A percentile compares a stretch with the other conserved stretches of the same genome.
phyloP scores from a whole-genome alignment of 2,329 filamentous ascomycete genomes.

The Phialophora expanda region DNA sequence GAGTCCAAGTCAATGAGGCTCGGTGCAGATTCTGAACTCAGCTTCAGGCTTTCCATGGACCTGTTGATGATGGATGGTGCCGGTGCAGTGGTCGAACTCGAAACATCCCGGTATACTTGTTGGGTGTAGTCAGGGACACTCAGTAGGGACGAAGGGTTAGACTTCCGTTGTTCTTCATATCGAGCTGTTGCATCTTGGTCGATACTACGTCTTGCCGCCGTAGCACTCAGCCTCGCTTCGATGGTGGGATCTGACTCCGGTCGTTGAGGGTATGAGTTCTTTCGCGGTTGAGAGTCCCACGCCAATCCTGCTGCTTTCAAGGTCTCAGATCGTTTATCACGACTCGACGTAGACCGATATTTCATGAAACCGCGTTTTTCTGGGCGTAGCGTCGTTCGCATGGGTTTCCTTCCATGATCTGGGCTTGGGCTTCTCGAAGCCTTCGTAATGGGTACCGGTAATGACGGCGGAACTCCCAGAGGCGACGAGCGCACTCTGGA shows the following conservation, averaged over 20 bases:
- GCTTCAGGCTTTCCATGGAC: conserved; percentile 33
- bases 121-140: conserved; percentile 20
- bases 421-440: conserved; percentile 65
- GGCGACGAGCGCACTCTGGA: conserved; percentile 24
- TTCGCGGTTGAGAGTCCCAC: conserved; percentile 54
- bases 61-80: conserved; percentile 24
- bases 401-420: conserved; percentile 60
- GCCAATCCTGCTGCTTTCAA: conserved; percentile 68
- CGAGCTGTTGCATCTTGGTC: conserved; percentile 36
- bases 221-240: conserved; percentile 39
- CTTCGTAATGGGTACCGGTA: conserved; percentile 47
- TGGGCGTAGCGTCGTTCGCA: conserved; percentile 62
- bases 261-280: conserved; percentile 24
- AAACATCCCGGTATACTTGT: conserved; percentile 23
- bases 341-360: conserved; percentile 52
- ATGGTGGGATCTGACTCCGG: conserved; percentile 38
- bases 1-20: conserved; percentile 34
- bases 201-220: conserved; percentile 38
- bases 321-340: conserved; percentile 59
- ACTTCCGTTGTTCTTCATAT: conserved; percentile 32
- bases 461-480: conserved; percentile 43
- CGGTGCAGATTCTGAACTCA: conserved; percentile 26
- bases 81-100: conserved; percentile 12
- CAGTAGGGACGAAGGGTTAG: conserved; percentile 24
- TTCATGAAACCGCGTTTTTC: conserved; percentile 54